A percentile compares a stretch with the other conserved stretches of the same genome.
phyloP scores from a whole-genome alignment of 768 basidiomycete species.

The Collybiopsis luxurians region DNA sequence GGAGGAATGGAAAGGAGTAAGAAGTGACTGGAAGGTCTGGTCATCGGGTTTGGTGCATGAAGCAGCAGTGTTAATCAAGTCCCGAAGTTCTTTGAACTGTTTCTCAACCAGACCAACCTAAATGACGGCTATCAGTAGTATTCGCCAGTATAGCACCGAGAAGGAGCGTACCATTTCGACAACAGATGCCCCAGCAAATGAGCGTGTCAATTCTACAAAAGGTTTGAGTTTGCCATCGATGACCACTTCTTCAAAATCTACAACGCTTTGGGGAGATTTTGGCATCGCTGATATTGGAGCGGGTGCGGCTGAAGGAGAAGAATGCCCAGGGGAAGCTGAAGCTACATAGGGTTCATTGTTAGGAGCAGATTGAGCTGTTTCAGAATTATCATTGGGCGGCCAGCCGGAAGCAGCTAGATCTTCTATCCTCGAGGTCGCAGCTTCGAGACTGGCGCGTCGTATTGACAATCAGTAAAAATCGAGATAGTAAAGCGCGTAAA shows the following conservation, averaged over 20 bases:
- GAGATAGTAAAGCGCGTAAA: slow-evolving; percentile 1
- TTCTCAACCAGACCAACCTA: slow-evolving; percentile 70
- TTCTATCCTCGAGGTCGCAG: slow-evolving; percentile 91
- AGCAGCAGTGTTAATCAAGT: slow-evolving; percentile 62
- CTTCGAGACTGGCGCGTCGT: slow-evolving; percentile 69
- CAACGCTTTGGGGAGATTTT: slow-evolving; percentile 54
- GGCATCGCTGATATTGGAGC: slow-evolving; percentile 18
- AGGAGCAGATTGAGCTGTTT: background rate
- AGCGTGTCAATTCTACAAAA: slow-evolving; percentile 68
- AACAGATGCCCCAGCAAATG: slow-evolving; percentile 66
- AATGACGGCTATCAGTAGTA: slow-evolving; percentile 3
- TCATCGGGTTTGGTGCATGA: slow-evolving; percentile 80
- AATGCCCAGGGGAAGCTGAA: slow-evolving; percentile 21
- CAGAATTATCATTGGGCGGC: slow-evolving; percentile 11
- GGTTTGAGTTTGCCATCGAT: slow-evolving; percentile 72
- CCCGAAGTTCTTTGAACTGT: slow-evolving; percentile 66
- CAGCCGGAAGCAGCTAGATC: slow-evolving; percentile 62
- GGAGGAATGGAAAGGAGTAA: slow-evolving; percentile 66
- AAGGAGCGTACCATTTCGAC: slow-evolving; percentile 67
- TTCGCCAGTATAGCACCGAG: background rate
- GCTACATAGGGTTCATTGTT: slow-evolving; percentile 6
- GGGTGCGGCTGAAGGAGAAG: slow-evolving; percentile 32
- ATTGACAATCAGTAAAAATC: slow-evolving; percentile 9
- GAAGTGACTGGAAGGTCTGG: slow-evolving; percentile 49
- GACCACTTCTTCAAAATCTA: slow-evolving; percentile 72